These are phyloP conservation scores for Tetrapisispora taiwanensis DNA, from an alignment of 805 yeast genomes.

Conservation along the genomic window DNA sequence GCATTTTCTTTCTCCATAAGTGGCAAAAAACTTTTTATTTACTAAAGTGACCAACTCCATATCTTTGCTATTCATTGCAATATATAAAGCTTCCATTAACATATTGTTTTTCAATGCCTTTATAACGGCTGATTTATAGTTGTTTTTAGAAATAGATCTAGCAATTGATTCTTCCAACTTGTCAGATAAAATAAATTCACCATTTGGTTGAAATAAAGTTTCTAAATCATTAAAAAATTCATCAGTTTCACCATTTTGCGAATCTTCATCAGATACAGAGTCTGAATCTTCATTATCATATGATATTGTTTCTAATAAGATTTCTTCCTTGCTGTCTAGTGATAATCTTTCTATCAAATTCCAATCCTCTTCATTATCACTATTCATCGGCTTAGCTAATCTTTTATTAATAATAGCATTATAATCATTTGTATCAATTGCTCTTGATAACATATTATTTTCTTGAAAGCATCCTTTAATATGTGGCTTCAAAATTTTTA, in stretches of 20 bases:
- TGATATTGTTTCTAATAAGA: constrained; percentile 37
- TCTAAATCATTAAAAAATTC: constrained; percentile 31
- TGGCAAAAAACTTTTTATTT: constrained; percentile 59
- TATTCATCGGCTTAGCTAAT: constrained; percentile 32
- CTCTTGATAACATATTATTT: constrained; percentile 38
- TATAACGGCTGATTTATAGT: constrained; percentile 57
- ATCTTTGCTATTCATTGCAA: constrained; percentile 61
- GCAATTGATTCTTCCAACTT: constrained; percentile 38
- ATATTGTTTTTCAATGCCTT: constrained; percentile 51
- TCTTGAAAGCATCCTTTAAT: constrained; percentile 28
- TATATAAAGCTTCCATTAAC: constrained; percentile 68
- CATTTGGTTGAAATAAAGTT: constrained; percentile 38
- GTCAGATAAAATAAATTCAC: constrained; percentile 40
- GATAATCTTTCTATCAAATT: constrained; percentile 43
- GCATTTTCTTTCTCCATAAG: constrained; percentile 38
- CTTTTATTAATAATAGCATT: constrained; percentile 45
- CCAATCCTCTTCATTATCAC: constrained; percentile 55
- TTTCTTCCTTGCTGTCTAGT: constrained; percentile 39
- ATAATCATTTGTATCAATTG: constrained; percentile 48
- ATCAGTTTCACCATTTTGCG: constrained; percentile 23
- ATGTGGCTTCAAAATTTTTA: constrained; percentile 30
- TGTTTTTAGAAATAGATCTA: constrained; percentile 48
- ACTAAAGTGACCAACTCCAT: constrained; percentile 54
- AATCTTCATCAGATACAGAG: constrained; percentile 9
- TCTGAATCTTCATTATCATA: constrained; percentile 25